Percentiles rank a stretch among this genome's conserved stretches.
phyloP scores from a whole-genome alignment of 257 asterid genomes.

The Solanum sejunctum region DNA sequence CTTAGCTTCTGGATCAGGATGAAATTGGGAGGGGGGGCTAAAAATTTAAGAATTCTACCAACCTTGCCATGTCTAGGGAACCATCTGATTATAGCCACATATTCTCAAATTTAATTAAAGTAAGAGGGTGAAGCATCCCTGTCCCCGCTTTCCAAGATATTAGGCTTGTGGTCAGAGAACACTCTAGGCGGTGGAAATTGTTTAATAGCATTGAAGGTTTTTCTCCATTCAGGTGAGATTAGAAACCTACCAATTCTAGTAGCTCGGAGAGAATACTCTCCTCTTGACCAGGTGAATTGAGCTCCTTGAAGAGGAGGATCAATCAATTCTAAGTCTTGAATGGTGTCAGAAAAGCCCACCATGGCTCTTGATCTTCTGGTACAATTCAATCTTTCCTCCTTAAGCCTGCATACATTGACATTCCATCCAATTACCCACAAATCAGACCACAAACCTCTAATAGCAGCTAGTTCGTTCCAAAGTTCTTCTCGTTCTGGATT shows the following conservation, averaged over 20 bases:
- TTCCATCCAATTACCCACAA: not conserved
- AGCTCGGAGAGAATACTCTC: not conserved
- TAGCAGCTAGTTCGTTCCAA: not conserved
- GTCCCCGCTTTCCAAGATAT: not conserved
- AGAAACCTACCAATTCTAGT: not conserved
- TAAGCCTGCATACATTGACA: not conserved
- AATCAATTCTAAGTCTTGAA: not conserved
- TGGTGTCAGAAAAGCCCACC: not conserved
- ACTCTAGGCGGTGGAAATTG: not conserved
- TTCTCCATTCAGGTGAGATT: no score
- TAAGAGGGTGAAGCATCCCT: not conserved
- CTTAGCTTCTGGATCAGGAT: not conserved
- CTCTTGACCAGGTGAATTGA: not conserved
- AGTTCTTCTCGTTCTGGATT: not conserved
- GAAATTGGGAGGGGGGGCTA: not conserved
- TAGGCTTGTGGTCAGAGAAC: not conserved
- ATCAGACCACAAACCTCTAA: not conserved
- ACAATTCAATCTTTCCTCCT: not conserved
- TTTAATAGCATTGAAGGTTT: no score
- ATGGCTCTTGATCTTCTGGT: not conserved
- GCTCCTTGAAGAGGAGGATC: not conserved
- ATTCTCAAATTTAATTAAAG: not conserved
- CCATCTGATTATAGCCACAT: not conserved
- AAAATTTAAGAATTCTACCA: no score
- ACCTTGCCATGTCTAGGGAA: not conserved